Conservation (phyloP, 192 early-diverging fungal species). For the Chytriomyces sp. region DNA sequence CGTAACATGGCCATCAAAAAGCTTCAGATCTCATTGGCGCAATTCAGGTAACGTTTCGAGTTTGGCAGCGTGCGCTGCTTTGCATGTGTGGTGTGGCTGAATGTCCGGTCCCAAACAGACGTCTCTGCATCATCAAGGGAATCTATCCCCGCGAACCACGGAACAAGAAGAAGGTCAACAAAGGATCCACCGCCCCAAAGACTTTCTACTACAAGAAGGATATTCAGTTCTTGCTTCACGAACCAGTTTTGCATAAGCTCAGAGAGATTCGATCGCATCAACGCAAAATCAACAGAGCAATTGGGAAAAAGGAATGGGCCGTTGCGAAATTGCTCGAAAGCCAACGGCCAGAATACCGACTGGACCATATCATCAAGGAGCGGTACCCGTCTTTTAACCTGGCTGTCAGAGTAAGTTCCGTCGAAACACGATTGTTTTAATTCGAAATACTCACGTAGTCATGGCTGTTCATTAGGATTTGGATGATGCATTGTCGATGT, state of each 20-base stretch:
- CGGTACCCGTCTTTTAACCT: slow-evolving; percentile 52
- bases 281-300: slow-evolving; percentile 84
- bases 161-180: slow-evolving; percentile 91
- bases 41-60: slow-evolving; percentile 74
- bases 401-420: slow-evolving; percentile 23
- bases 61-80: background rate
- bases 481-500: slow-evolving; percentile 97
- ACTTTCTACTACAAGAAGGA: slow-evolving; percentile 97
- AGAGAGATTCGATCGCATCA: slow-evolving; percentile 89
- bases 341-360: slow-evolving; percentile 80
- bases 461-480: slow-evolving; percentile 70
- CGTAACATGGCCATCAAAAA: slow-evolving; percentile 90
- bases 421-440: background rate
- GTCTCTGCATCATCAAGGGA: slow-evolving; percentile 97
- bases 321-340: slow-evolving; percentile 76
- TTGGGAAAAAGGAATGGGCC: slow-evolving; percentile 80
- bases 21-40: slow-evolving; percentile 90
- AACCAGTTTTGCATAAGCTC: slow-evolving; percentile 91
- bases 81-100: background rate
- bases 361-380: slow-evolving; percentile 95
- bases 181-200: slow-evolving; percentile 81
- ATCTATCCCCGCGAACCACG: slow-evolving; percentile 96
- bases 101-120: slow-evolving; percentile 54
- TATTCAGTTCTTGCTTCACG: slow-evolving; percentile 92
- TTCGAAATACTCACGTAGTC: background rate